Evolutionary conservation across 148 eudicot genomes (phyloP).

Genomic region (Polygonum aviculare): DNA sequence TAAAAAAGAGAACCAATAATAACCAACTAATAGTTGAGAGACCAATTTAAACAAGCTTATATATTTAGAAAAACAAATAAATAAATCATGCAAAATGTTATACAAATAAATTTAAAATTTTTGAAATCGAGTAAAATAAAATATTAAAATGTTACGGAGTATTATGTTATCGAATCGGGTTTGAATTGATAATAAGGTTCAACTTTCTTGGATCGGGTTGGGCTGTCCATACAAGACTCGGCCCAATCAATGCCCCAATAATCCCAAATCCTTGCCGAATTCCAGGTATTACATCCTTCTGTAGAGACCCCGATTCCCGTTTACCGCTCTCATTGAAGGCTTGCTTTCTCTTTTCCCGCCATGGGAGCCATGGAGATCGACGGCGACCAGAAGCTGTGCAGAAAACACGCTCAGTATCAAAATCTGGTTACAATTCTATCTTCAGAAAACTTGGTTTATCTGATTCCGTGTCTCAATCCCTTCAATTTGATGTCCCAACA

Average conservation of each 20-base stretch:
- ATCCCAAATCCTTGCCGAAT: too few relatives aligned
- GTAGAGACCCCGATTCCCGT: not conserved
- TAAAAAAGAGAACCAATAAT: too few relatives aligned
- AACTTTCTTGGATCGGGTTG: not conserved
- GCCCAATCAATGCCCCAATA: not conserved
- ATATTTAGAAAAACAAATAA: too few relatives aligned
- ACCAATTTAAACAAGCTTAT: too few relatives aligned
- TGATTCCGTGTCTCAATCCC: not conserved
- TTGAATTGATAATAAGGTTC: too few relatives aligned
- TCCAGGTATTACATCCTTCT: too few relatives aligned
- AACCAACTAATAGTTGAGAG: too few relatives aligned
- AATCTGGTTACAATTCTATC: constrained; percentile 34
- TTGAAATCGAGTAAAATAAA: too few relatives aligned
- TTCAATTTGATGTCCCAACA: not conserved
- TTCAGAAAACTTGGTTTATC: not conserved
- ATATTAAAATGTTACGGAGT: too few relatives aligned
- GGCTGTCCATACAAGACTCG: not conserved
- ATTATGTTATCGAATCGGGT: too few relatives aligned
- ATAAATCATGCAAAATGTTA: too few relatives aligned
- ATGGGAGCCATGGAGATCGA: constrained; percentile 56
- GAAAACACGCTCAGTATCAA: constrained; percentile 52
- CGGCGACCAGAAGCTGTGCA: constrained; percentile 30
- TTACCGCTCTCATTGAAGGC: not conserved
- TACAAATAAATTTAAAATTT: too few relatives aligned
- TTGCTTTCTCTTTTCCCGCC: constrained; percentile 33